phyloP scores from a whole-genome alignment of 2,329 filamentous ascomycete species.

The Beauveria asiatica region DNA sequence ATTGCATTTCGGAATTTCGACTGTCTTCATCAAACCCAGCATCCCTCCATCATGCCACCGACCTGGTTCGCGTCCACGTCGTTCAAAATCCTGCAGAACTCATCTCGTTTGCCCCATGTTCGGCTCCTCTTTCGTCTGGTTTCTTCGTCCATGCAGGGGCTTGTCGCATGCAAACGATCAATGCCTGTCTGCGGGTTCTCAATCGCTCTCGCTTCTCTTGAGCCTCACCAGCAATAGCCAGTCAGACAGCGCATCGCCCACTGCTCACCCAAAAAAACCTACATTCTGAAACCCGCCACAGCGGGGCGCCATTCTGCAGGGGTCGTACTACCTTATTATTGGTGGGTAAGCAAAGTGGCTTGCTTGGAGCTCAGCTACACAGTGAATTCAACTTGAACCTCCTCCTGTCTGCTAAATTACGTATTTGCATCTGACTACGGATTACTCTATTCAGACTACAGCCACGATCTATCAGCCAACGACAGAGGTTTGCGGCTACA shows the following conservation, averaged over 20 bases:
- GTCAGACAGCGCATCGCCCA: background rate
- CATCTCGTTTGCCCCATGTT: background rate
- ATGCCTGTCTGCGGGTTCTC: background rate
- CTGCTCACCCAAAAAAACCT: background rate
- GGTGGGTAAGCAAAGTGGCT: background rate
- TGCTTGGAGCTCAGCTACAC: background rate
- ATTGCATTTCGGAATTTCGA: background rate
- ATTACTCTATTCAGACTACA: no score
- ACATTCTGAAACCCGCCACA: constrained; percentile 11
- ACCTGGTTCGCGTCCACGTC: background rate
- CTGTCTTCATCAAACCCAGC: background rate
- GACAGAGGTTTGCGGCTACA: no score
- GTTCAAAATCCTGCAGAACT: background rate
- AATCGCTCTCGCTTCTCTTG: background rate
- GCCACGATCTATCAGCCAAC: no score
- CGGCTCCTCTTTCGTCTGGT: background rate
- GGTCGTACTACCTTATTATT: background rate
- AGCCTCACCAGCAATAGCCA: background rate
- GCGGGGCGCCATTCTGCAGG: constrained; percentile 6
- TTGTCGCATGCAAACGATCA: background rate
- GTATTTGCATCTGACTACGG: no score
- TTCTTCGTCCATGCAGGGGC: background rate
- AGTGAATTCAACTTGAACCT: no score
- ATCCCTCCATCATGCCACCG: background rate
- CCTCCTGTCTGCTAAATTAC: no score